Evolutionary conservation across 192 early-diverging fungal species (phyloP).

Genomic region (Entomortierella chlamydospora): DNA sequence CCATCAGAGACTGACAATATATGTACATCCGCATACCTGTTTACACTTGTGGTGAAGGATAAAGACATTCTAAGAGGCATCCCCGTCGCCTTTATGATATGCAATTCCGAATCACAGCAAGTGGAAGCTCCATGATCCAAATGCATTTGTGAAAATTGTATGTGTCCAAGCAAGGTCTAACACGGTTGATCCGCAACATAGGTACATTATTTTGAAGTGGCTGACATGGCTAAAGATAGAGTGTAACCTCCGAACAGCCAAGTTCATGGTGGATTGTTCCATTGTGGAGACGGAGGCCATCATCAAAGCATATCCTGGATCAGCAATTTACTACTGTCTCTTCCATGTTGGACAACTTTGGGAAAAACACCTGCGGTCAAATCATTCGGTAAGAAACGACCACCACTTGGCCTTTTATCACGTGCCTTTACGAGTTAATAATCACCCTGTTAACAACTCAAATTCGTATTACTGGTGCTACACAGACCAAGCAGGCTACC

Average conservation of each 20-base stretch:
- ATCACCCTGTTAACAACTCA: too few species aligned
- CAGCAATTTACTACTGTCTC: background rate
- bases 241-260: background rate
- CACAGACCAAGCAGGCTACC: too few species aligned
- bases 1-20: background rate
- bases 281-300: constrained; percentile 1
- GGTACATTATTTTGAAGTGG: background rate
- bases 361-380: background rate
- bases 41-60: background rate
- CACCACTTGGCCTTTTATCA: too few species aligned
- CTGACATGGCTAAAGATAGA: constrained; percentile 1
- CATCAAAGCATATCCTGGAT: background rate
- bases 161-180: background rate
- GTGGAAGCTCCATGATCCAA: background rate
- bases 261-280: background rate
- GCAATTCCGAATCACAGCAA: background rate
- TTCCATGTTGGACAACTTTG: background rate
- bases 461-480: too few species aligned
- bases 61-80: background rate
- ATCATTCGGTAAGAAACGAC: too few species aligned
- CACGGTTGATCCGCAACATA: background rate
- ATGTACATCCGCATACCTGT: background rate
- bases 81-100: background rate
- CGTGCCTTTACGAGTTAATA: too few species aligned
- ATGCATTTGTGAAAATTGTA: background rate